Percentiles rank a stretch among this genome's conserved stretches.
phyloP scores from a whole-genome alignment of 176 grass and related monocot species.

The Puccinellia tenuiflora region DNA sequence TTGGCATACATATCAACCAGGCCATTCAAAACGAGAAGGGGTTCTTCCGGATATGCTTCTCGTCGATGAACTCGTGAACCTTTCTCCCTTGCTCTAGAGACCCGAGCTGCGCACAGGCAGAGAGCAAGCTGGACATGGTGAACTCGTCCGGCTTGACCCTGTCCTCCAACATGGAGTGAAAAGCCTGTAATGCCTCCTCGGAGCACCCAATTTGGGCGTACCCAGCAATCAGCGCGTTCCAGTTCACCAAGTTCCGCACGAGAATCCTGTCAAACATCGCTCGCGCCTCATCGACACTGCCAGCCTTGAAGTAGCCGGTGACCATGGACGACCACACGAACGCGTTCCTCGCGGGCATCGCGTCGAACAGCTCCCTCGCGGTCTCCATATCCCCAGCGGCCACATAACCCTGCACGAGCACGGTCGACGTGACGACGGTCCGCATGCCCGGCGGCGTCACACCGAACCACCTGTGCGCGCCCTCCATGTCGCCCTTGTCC shows the following conservation, averaged over 20 bases:
- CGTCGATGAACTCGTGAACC: slow-evolving; percentile 47
- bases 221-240: slow-evolving; percentile 49
- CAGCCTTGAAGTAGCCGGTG: slow-evolving; percentile 64
- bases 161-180: slow-evolving; percentile 31
- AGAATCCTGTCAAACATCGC: slow-evolving; percentile 42
- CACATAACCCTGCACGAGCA: slow-evolving; percentile 48
- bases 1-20: slow-evolving; percentile 79
- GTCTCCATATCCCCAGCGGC: slow-evolving; percentile 32
- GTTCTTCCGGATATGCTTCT: slow-evolving; percentile 44
- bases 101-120: slow-evolving; percentile 61
- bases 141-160: slow-evolving; percentile 49
- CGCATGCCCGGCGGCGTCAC: slow-evolving; percentile 21
- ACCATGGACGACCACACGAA: slow-evolving; percentile 71
- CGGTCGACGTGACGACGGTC: slow-evolving; percentile 51
- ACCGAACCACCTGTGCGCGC: slow-evolving; percentile 34
- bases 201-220: slow-evolving; percentile 50
- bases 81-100: slow-evolving; percentile 39
- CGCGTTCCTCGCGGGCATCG: slow-evolving; percentile 44
- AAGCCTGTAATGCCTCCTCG: slow-evolving; percentile 39
- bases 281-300: slow-evolving; percentile 14
- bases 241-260: slow-evolving; percentile 50
- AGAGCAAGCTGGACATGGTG: slow-evolving; percentile 52
- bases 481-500: slow-evolving; percentile 39
- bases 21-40: slow-evolving; percentile 60
- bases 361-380: slow-evolving; percentile 53